Conservation (phyloP, 441 rosid genomes). For the Mallotus repandus region DNA sequence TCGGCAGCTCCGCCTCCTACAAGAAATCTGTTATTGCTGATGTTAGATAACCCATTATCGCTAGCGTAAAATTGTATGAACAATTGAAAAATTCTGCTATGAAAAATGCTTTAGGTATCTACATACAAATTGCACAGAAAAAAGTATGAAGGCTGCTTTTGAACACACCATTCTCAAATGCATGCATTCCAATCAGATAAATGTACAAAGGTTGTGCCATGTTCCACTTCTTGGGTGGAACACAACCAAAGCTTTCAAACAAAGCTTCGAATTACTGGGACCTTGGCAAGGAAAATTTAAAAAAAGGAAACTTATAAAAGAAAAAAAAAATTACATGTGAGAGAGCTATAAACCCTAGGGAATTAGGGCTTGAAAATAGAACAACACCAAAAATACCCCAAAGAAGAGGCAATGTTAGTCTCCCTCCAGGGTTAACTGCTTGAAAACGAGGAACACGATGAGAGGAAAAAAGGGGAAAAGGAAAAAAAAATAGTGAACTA, state of each 20-base stretch:
- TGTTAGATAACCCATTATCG: no score
- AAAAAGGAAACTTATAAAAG: slow-evolving; percentile 1
- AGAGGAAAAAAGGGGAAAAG: slow-evolving; percentile 4
- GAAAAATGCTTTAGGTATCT: no score
- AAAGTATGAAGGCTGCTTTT: neutral
- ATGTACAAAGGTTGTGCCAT: slow-evolving; percentile 35
- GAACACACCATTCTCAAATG: slow-evolving; percentile 13
- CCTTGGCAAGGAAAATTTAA: neutral
- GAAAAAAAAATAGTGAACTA: slow-evolving; percentile 12
- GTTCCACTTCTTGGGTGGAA: slow-evolving; percentile 30
- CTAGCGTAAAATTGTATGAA: no score
- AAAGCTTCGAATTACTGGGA: slow-evolving; percentile 19
- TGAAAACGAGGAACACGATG: neutral
- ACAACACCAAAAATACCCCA: slow-evolving; percentile 37
- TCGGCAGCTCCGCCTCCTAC: no score
- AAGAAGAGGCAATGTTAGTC: slow-evolving; percentile 29
- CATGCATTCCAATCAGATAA: slow-evolving; percentile 10
- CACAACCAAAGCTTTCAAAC: slow-evolving; percentile 21
- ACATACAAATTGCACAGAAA: no score
- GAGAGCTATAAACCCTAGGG: slow-evolving; percentile 35
- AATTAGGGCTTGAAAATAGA: slow-evolving; percentile 26
- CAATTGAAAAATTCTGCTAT: no score
- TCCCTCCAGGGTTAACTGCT: slow-evolving; percentile 34
- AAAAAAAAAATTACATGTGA: slow-evolving; percentile 22
- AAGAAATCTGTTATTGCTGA: no score